Conservation (phyloP, 2,329 filamentous ascomycete genomes). For the Bipolaris oryzae region DNA sequence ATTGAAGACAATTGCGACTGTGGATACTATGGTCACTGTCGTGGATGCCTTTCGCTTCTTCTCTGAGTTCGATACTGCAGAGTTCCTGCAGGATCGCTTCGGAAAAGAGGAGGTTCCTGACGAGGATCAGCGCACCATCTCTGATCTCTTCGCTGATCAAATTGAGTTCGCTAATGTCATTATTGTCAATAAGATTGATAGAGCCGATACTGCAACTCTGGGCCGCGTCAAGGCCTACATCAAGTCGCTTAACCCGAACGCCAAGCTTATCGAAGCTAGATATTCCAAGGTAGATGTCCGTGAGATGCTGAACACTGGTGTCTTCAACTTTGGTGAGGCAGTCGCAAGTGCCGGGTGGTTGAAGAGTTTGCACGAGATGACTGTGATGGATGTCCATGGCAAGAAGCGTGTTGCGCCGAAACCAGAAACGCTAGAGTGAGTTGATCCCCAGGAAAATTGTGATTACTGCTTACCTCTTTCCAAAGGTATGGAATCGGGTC, state of each 20-base stretch:
- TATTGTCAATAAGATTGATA: conserved; percentile 72
- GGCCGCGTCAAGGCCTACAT: conserved; percentile 60
- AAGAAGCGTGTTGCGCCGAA: conserved; percentile 66
- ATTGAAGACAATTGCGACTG: conserved; percentile 66
- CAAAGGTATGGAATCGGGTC: conserved; percentile 69
- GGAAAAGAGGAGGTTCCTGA: conserved; percentile 60
- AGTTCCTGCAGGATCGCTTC: conserved; percentile 69
- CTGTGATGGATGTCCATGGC: conserved; percentile 61
- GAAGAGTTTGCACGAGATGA: conserved; percentile 72
- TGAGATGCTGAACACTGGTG: conserved; percentile 68
- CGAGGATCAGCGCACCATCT: conserved; percentile 75
- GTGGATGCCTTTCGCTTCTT: conserved; percentile 76
- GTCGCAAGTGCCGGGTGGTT: conserved; percentile 72
- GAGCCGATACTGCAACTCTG: conserved; percentile 58
- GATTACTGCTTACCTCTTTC: not conserved
- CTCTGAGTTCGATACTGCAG: conserved; percentile 72
- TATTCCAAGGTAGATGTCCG: conserved; percentile 66
- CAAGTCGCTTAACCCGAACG: conserved; percentile 68
- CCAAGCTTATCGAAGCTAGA: conserved; percentile 66
- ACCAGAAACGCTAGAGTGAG: conserved; percentile 71
- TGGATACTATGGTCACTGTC: conserved; percentile 75
- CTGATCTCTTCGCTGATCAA: conserved; percentile 76
- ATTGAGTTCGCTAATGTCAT: conserved; percentile 79
- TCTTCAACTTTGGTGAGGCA: conserved; percentile 69
- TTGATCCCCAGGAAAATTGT: not conserved